Conservation (phyloP, 768 basidiomycete genomes). For the Leccinum pellstonianum region DNA sequence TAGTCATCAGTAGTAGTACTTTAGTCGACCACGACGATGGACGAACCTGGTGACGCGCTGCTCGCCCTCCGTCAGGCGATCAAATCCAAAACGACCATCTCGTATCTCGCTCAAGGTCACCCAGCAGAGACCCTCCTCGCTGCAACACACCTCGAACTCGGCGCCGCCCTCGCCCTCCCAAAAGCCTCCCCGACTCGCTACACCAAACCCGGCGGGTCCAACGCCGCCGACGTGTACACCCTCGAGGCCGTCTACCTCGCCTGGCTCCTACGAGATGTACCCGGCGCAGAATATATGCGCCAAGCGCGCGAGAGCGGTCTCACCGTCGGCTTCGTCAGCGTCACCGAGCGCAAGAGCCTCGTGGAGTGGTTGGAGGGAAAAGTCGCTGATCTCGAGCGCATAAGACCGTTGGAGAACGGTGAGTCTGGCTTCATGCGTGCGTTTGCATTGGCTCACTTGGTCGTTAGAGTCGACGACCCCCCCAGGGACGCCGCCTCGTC, state of each 20-base stretch:
- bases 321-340: conserved; percentile 73
- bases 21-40: not conserved
- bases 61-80: conserved; percentile 62
- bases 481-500: conserved; percentile 54
- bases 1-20: not conserved
- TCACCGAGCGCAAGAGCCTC: conserved; percentile 83
- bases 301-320: conserved; percentile 75
- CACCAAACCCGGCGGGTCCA: conserved; percentile 54
- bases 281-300: conserved; percentile 86
- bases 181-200: conserved; percentile 80
- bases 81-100: conserved; percentile 49
- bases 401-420: conserved; percentile 26
- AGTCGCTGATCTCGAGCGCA: conserved; percentile 25
- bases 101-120: conserved; percentile 40
- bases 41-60: conserved; percentile 39
- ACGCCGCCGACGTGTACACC: conserved; percentile 59
- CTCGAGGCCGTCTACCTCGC: conserved; percentile 83
- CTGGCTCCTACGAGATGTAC: conserved; percentile 71
- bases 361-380: conserved; percentile 82
- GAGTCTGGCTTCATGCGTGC: not conserved
- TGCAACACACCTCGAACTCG: conserved; percentile 68
- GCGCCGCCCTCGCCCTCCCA: conserved; percentile 50
- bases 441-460: not conserved
- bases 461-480: conserved; percentile 54
- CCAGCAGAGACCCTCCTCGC: conserved; percentile 47